phyloP scores from a whole-genome alignment of 257 asterid genomes.

The Petrea volubilis region DNA sequence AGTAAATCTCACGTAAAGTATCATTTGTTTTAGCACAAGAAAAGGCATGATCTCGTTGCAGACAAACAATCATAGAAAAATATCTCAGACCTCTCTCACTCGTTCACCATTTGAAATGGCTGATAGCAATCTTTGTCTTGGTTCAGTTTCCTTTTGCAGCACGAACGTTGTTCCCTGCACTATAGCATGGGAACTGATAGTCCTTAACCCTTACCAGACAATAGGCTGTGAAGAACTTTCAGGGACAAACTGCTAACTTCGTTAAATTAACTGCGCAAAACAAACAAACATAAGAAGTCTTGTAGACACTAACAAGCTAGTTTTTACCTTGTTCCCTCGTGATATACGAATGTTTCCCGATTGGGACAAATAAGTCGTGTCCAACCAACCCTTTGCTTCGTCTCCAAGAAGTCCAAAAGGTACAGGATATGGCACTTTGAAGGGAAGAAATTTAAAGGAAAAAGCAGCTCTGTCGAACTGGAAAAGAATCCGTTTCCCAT shows the following conservation, averaged over 20 bases:
- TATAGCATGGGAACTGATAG: conserved; percentile 47
- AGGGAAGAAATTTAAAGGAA: conserved; percentile 78
- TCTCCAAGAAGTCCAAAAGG: conserved; percentile 94
- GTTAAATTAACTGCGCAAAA: background rate
- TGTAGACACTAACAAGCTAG: background rate
- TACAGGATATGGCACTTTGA: conserved; percentile 92
- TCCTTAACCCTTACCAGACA: conserved; percentile 42
- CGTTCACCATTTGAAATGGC: conserved; percentile 55
- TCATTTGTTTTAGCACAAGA: background rate
- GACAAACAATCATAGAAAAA: background rate
- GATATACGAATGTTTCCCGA: conserved; percentile 90
- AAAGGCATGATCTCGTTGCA: background rate
- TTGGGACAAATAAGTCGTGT: conserved; percentile 83
- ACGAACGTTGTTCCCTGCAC: conserved; percentile 99
- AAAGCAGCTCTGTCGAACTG: conserved; percentile 92
- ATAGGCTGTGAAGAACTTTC: background rate
- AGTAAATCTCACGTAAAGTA: background rate
- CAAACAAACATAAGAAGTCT: background rate
- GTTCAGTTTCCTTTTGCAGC: conserved; percentile 84
- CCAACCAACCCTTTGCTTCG: conserved; percentile 97
- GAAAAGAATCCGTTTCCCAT: conserved; percentile 70
- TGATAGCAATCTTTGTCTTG: conserved; percentile 71
- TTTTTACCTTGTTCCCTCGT: conserved; percentile 86
- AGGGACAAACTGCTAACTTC: background rate
- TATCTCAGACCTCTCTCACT: conserved; percentile 58